Percentiles rank a stretch among this genome's conserved stretches.
These are phyloP conservation scores for Schizophyllum commune DNA, from an alignment of 1,284 basidiomycete species.

Conservation along the genomic window DNA sequence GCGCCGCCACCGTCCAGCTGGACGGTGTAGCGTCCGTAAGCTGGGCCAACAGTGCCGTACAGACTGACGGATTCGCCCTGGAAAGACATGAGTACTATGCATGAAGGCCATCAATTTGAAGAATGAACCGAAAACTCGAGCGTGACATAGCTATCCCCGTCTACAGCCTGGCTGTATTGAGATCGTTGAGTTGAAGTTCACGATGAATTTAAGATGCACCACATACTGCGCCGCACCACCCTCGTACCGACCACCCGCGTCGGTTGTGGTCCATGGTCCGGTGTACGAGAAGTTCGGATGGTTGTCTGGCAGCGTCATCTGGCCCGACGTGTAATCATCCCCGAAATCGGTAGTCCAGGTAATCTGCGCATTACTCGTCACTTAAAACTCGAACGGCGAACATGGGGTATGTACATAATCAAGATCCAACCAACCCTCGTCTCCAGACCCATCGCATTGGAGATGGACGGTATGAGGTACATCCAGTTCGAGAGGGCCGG, in stretches of 20 bases:
- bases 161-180: slow-evolving; percentile 2
- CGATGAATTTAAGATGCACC: neutral
- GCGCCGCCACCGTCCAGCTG: slow-evolving; percentile 6
- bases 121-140: neutral
- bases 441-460: slow-evolving; percentile 6
- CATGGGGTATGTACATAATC: slow-evolving; percentile 7
- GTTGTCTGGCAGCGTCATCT: slow-evolving; percentile 7
- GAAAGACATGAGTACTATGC: neutral
- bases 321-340: neutral
- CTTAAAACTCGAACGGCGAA: neutral
- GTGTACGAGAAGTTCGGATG: slow-evolving; percentile 1
- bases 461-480: slow-evolving; percentile 5
- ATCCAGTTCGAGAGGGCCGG: neutral
- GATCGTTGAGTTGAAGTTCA: neutral
- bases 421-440: slow-evolving; percentile 7
- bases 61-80: slow-evolving; percentile 9
- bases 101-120: neutral
- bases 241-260: slow-evolving; percentile 7
- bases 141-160: slow-evolving; percentile 5
- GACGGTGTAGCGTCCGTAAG: slow-evolving; percentile 7
- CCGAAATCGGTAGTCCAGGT: slow-evolving; percentile 7
- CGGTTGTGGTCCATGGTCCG: slow-evolving; percentile 6
- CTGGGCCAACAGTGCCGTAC: slow-evolving; percentile 9
- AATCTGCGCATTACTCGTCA: slow-evolving; percentile 5
- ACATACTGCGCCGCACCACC: slow-evolving; percentile 12